Evolutionary conservation across 257 asterid genomes (phyloP).

Genomic region (Galeopsis tetrahit): DNA sequence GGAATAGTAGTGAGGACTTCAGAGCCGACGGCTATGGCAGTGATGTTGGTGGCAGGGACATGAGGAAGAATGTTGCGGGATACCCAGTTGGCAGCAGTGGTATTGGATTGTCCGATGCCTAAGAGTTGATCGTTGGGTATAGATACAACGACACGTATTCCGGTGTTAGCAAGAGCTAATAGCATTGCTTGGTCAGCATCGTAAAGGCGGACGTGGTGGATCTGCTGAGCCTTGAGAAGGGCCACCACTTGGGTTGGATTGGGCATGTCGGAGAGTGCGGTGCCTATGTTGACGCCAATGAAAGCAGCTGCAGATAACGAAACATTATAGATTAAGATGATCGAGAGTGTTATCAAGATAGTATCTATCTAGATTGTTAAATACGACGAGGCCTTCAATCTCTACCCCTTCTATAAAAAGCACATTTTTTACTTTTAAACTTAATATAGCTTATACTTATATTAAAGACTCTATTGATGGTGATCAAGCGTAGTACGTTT

Average conservation of each 20-base stretch:
- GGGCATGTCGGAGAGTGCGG: constrained; percentile 86
- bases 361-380: neutral
- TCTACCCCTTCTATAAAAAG: neutral
- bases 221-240: constrained; percentile 84
- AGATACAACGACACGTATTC: constrained; percentile 68
- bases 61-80: constrained; percentile 70
- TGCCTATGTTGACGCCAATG: constrained; percentile 84
- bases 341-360: neutral
- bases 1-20: constrained; percentile 77
- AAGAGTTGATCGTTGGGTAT: constrained; percentile 84
- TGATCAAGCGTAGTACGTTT: neutral
- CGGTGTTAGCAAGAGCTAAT: constrained; percentile 77
- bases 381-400: neutral
- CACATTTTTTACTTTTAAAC: neutral
- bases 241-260: constrained; percentile 80
- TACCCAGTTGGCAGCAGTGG: constrained; percentile 94
- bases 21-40: constrained; percentile 82
- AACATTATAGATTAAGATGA: neutral
- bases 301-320: constrained; percentile 56
- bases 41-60: constrained; percentile 83
- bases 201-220: constrained; percentile 70
- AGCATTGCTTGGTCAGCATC: constrained; percentile 78
- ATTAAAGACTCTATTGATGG: neutral
- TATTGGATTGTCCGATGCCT: constrained; percentile 85
- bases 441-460: too few species aligned